phyloP scores from a whole-genome alignment of 305 asterid genomes.

The Nicotiana rustica region DNA sequence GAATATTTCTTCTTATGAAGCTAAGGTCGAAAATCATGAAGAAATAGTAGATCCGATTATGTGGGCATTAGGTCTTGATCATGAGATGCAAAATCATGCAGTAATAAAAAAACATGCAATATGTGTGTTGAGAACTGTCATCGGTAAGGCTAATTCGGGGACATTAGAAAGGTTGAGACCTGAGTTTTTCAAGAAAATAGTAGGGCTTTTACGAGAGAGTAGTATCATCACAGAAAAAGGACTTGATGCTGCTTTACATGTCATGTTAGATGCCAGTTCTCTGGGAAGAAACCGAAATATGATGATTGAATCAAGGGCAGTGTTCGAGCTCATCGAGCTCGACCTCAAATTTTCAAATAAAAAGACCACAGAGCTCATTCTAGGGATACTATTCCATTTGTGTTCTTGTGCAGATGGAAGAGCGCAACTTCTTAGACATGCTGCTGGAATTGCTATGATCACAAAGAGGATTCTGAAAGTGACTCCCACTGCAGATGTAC shows the following conservation, averaged over 20 bases:
- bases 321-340: constrained; percentile 56
- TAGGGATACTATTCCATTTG: constrained; percentile 52
- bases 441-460: constrained; percentile 60
- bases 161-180: constrained; percentile 47
- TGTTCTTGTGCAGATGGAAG: constrained; percentile 69
- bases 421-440: constrained; percentile 65
- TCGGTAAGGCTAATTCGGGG: constrained; percentile 35
- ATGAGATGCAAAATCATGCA: background rate
- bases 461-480: constrained; percentile 59
- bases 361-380: constrained; percentile 52
- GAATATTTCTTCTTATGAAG: background rate
- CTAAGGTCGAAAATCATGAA: background rate
- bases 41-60: constrained; percentile 45
- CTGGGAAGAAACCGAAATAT: constrained; percentile 53
- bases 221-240: constrained; percentile 30
- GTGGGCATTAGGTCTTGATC: constrained; percentile 47
- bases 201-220: constrained; percentile 34
- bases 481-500: constrained; percentile 54
- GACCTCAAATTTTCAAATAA: constrained; percentile 47
- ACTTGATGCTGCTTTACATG: constrained; percentile 41
- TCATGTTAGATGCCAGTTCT: constrained; percentile 48
- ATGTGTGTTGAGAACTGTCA: constrained; percentile 36
- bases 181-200: constrained; percentile 43
- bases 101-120: constrained; percentile 46
- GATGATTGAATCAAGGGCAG: constrained; percentile 55